phyloP scores from a whole-genome alignment of 106 monocot genomes.

The Acorus calamus region DNA sequence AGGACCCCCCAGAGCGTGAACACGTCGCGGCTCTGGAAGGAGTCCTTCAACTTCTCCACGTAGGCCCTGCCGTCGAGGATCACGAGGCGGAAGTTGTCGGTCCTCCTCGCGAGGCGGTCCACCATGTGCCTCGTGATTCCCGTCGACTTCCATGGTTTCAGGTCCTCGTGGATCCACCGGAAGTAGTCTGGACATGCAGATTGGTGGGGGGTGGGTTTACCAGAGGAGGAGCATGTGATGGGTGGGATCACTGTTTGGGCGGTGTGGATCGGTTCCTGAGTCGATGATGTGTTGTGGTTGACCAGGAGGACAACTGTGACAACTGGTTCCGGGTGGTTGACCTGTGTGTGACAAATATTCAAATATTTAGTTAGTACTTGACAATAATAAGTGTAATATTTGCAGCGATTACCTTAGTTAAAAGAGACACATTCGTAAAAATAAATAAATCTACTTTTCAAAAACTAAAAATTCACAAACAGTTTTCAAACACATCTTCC shows the following conservation, averaged over 20 bases:
- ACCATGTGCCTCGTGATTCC: conserved; percentile 50
- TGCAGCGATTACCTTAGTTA: too few species aligned
- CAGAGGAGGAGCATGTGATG: neutral
- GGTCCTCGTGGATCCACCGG: conserved; percentile 68
- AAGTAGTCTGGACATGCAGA: conserved; percentile 65
- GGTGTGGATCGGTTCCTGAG: too few species aligned
- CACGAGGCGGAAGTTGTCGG: conserved; percentile 41
- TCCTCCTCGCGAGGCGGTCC: conserved; percentile 13
- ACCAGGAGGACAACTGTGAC: too few species aligned
- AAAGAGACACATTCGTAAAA: too few species aligned
- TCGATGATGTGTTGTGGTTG: too few species aligned
- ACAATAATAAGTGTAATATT: too few species aligned
- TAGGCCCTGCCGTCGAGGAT: conserved; percentile 28
- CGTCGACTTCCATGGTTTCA: conserved; percentile 33
- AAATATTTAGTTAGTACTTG: too few species aligned
- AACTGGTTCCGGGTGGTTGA: too few species aligned
- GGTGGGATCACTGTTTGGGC: neutral
- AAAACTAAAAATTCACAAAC: too few species aligned
- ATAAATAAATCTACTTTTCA: too few species aligned
- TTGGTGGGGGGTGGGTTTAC: neutral
- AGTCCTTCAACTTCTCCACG: conserved; percentile 12
- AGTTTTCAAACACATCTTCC: too few species aligned
- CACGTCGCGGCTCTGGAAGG: conserved; percentile 41
- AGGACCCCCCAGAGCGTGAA: conserved; percentile 68
- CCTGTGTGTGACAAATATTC: too few species aligned